Base-by-base conservation (phyloP, 768 basidiomycete species). In the Trichaptum fuscoviolaceum region DNA sequence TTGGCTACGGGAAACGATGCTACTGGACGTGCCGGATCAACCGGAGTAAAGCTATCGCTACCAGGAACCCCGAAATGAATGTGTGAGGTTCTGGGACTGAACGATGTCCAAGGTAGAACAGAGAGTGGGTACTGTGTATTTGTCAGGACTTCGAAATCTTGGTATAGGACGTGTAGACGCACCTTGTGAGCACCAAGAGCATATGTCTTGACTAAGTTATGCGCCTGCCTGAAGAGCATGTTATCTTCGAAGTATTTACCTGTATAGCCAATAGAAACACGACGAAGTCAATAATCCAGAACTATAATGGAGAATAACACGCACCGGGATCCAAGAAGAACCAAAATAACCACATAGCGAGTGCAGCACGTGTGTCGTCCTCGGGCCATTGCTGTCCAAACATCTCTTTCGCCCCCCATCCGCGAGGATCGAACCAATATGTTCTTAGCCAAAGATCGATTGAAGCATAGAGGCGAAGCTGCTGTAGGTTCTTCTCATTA, bases 271-370 rank as follows among this genome's bases (percentile, higher is more conserved):
- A 52, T 5, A 8, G 30, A 30, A 30, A 30, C 5, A 52, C 12
- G 42, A 52, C 15, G 10, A 52, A 52, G 20, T 52, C 42, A 52
- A 52, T 52, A 52, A 52, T 2, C 15, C 12, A 25, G n/a, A 9
- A 7, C 9, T 9, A 30, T 25, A 20, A 52, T 64, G 59, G 10
- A 62, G 6, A 66, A 36, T 35, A 7, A 57, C 34, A 77, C 87
- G 69, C 69, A 89, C 91, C 84, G 67, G 85, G 83, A 25, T 78
- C 80, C 18, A 92, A 73, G 42, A 92, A 75, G 69, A 90, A 85
- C 90, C 91, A 93, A 70, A 90, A 85, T 20, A 93, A 72, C 91
- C 90, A 93, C 84, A 92, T 88, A 2, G 86, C 89, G 60, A 92
- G 73, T 2, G 87, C 79, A 59, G 81, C 84, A 23, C 80, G 77